Percentiles rank a stretch among this genome's conserved stretches.
Conservation (phyloP, 2,329 filamentous ascomycete genomes). For the Calonectria multiphialidica region DNA sequence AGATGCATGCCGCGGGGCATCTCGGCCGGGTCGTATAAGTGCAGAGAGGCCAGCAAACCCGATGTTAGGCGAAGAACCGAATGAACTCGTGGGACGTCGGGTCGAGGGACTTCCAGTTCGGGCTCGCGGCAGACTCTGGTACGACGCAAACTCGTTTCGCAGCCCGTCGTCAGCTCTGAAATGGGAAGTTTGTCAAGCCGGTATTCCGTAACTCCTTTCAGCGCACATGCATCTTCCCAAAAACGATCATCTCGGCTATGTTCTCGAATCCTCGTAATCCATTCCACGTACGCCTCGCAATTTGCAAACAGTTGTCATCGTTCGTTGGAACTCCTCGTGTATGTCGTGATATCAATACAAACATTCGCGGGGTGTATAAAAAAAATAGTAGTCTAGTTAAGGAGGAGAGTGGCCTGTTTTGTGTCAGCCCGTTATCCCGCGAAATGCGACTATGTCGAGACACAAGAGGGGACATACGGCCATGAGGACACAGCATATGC, state of each 20-base stretch:
- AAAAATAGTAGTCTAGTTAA: slow-evolving; percentile 49
- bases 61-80: not conserved
- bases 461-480: slow-evolving; percentile 69
- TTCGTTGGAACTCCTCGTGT: slow-evolving; percentile 31
- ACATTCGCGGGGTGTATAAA: slow-evolving; percentile 17
- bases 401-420: slow-evolving; percentile 50
- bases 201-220: slow-evolving; percentile 1
- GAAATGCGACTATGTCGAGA: not conserved
- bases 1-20: not conserved
- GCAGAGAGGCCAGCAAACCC: not conserved
- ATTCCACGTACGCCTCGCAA: slow-evolving; percentile 19
- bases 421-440: slow-evolving; percentile 17
- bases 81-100: slow-evolving; percentile 20
- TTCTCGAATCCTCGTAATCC: slow-evolving; percentile 12
- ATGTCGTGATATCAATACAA: slow-evolving; percentile 38
- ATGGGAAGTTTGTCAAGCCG: not conserved
- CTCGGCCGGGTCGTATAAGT: not conserved
- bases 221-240: not conserved
- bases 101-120: slow-evolving; percentile 6
- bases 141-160: slow-evolving; percentile 20
- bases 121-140: slow-evolving; percentile 5
- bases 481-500: slow-evolving; percentile 93
- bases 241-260: not conserved
- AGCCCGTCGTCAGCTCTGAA: not conserved
- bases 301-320: slow-evolving; percentile 19